Evolutionary conservation across 2,329 filamentous ascomycete species (phyloP).

Genomic region (Cytospora piceae): DNA sequence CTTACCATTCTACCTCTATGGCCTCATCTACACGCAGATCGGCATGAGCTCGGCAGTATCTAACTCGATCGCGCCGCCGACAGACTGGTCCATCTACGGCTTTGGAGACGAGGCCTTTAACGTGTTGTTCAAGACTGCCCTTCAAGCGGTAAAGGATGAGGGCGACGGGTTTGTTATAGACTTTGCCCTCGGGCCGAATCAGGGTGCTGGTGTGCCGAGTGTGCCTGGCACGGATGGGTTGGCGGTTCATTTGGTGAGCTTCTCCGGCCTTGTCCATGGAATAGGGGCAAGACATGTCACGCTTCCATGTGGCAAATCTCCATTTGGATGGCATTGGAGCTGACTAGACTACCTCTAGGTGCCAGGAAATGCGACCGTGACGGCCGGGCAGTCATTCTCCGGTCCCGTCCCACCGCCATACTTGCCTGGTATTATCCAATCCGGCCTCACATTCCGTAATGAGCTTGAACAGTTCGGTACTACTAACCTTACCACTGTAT

Average conservation of each 20-base stretch:
- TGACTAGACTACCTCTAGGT: constrained; percentile 22
- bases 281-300: constrained; percentile 41
- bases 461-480: constrained; percentile 11
- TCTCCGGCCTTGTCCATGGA: constrained; percentile 40
- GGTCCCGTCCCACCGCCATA: constrained; percentile 16
- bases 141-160: constrained; percentile 39
- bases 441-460: constrained; percentile 9
- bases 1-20: constrained; percentile 26
- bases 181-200: constrained; percentile 50
- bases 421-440: constrained; percentile 12
- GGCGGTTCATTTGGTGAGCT: constrained; percentile 14
- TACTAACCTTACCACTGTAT: constrained; percentile 10
- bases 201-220: constrained; percentile 47
- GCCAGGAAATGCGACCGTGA: constrained; percentile 17
- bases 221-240: constrained; percentile 12
- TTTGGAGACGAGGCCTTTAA: constrained; percentile 42
- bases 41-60: not conserved
- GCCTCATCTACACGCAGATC: constrained; percentile 1
- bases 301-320: constrained; percentile 35
- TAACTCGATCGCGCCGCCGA: constrained; percentile 10
- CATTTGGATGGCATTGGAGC: constrained; percentile 28
- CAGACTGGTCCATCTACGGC: constrained; percentile 32
- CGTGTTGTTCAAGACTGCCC: constrained; percentile 28
- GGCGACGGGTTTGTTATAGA: constrained; percentile 47
- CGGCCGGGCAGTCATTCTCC: constrained; percentile 10